Percentiles rank a stretch among this genome's conserved stretches.
Conservation (phyloP, 768 basidiomycete species). For the Infundibulicybe gibba region DNA sequence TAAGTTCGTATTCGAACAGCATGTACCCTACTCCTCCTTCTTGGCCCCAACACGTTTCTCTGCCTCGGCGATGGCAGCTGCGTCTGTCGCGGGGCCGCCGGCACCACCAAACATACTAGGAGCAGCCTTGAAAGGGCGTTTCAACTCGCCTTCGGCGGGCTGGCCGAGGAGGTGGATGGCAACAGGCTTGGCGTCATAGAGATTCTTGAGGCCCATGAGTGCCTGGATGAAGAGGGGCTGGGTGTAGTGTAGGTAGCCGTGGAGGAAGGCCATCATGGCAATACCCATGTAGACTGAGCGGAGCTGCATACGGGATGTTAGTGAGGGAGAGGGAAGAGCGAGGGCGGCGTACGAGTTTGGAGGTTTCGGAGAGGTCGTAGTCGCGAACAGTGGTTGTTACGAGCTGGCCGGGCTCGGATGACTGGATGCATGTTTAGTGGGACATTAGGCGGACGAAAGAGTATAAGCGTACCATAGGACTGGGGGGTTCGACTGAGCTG, state of each 20-base stretch:
- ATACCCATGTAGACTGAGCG: constrained; percentile 69
- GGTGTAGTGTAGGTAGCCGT: constrained; percentile 92
- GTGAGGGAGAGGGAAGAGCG: background rate
- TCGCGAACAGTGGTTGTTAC: constrained; percentile 91
- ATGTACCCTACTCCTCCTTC: constrained; percentile 59
- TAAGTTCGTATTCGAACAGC: too few relatives aligned
- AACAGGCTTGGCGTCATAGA: constrained; percentile 84
- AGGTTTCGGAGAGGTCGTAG: constrained; percentile 87
- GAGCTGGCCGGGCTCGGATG: constrained; percentile 65
- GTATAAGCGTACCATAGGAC: constrained; percentile 64
- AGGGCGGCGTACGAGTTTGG: constrained; percentile 59
- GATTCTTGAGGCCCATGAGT: constrained; percentile 90
- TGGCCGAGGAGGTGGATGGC: constrained; percentile 80
- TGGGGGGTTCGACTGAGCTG: constrained; percentile 66
- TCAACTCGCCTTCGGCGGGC: constrained; percentile 79
- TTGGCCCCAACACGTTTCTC: constrained; percentile 81
- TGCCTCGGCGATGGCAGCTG: constrained; percentile 82
- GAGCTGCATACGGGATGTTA: constrained; percentile 33
- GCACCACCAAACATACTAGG: constrained; percentile 66
- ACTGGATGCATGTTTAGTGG: constrained; percentile 23
- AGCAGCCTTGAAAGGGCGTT: constrained; percentile 81
- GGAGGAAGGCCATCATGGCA: constrained; percentile 90
- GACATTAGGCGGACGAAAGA: background rate
- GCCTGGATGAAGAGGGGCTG: constrained; percentile 95
- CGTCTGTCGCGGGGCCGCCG: constrained; percentile 78